Percentiles rank a stretch among this genome's conserved stretches.
Conservation (phyloP, 345 rosid species). For the Nasturtium officinale region DNA sequence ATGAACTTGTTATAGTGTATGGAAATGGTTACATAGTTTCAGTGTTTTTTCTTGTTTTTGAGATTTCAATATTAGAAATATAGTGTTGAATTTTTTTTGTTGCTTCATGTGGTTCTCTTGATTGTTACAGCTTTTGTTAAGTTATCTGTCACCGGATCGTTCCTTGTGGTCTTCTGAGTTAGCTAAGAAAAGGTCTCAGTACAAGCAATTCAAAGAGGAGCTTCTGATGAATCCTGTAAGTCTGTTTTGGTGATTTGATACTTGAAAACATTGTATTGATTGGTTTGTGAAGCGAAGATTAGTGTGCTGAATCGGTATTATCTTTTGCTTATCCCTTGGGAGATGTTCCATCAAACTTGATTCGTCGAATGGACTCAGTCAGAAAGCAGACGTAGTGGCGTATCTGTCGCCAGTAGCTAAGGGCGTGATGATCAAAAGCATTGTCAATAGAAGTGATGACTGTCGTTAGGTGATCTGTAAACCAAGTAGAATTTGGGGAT, state of each 20-base stretch:
- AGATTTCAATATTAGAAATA: background rate
- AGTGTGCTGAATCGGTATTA: background rate
- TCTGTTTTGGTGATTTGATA: slow-evolving; percentile 19
- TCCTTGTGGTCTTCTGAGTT: slow-evolving; percentile 78
- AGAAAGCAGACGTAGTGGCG: background rate
- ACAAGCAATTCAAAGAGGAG: slow-evolving; percentile 84
- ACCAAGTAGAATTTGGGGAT: background rate
- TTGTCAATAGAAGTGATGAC: slow-evolving; percentile 11
- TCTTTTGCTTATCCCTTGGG: background rate
- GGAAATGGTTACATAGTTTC: background rate
- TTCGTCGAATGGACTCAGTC: background rate
- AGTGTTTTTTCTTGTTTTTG: background rate
- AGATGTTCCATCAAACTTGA: background rate
- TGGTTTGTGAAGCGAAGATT: background rate
- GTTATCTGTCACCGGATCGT: slow-evolving; percentile 83
- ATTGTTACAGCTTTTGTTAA: slow-evolving; percentile 73
- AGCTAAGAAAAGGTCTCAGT: slow-evolving; percentile 87
- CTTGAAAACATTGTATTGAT: background rate
- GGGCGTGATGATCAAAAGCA: background rate
- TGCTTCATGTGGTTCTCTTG: slow-evolving; percentile 25
- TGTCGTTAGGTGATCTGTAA: background rate
- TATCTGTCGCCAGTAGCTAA: background rate
- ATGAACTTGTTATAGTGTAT: background rate
- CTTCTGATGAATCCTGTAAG: slow-evolving; percentile 96
- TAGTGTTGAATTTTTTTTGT: slow-evolving; percentile 11